Base-by-base conservation (phyloP, 495 filamentous ascomycete genomes). In the Tetracladium marchalianum region DNA sequence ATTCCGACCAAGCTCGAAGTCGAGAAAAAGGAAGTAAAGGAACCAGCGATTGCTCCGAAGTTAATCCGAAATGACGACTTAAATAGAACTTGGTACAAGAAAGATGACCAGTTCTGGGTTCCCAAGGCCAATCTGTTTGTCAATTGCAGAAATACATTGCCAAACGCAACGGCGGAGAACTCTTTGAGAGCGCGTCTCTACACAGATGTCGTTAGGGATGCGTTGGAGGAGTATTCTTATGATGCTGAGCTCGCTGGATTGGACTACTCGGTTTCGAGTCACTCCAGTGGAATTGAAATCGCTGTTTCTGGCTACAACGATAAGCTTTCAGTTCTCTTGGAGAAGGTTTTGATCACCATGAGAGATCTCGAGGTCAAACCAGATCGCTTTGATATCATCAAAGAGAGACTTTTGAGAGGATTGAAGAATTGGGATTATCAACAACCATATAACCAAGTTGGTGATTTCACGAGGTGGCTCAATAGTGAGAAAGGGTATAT, bases 51-150 rank as follows among this genome's bases (percentile, higher is more conserved):
- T 47, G 71, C 79, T 12, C 92, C 92, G 1, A 84, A 81, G 55
- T 76, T 99, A 31, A 84, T 99, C 48, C 82, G 90, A 51, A 87
- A 93, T 56, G 92, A 95, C 51, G 76, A 84, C 15, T 66, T 78
- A 7, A 78, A 84, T 1, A 80, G 92, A 27, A 79, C 85, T n/a
- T 99, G 92, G 92, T 96, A 78, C 66, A 99, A 99, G 74, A 97
- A 97, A 65, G 92, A 99, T 54, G 92, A 99, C 55, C 86, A 80
- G 0, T 99, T 96, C 67, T 99, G 92, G 92, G 92, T 99, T 4
- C 92, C 92, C 1, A 96, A 95, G 62, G 92, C 82, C 0, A 95
- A 84, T 52, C 62, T 96, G 12, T 75, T 87, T 54, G 74, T 95
- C 35, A 84, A 78, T 41, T 73, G 93, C 51, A 77, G 85, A 49